Conservation (phyloP, 306 rosid species). For the Quercus bicolor region DNA sequence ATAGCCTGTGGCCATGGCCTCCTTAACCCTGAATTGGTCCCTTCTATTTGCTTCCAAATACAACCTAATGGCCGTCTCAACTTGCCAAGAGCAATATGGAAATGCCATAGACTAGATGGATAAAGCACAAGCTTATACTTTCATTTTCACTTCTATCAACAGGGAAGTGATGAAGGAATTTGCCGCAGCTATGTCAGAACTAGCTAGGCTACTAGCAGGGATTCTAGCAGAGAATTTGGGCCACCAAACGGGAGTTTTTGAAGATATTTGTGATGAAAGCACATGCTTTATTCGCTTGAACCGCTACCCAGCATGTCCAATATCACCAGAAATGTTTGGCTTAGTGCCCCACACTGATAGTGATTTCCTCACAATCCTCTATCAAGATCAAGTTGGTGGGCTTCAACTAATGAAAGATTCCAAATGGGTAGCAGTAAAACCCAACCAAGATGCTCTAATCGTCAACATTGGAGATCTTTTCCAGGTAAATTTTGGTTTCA, state of each 20-base stretch:
- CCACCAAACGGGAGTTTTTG: slow-evolving; percentile 39
- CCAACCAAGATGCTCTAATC: slow-evolving; percentile 75
- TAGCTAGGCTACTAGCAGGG: slow-evolving; percentile 61
- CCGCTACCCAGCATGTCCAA: slow-evolving; percentile 73
- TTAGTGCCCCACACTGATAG: slow-evolving; percentile 93
- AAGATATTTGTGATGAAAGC: slow-evolving; percentile 61
- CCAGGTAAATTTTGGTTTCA: slow-evolving; percentile 44
- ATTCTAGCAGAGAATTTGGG: slow-evolving; percentile 67
- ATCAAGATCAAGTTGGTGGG: slow-evolving; percentile 87
- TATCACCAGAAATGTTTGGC: slow-evolving; percentile 53
- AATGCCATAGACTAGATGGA: background rate
- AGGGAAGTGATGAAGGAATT: slow-evolving; percentile 76
- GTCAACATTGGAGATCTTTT: slow-evolving; percentile 93
- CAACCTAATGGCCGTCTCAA: too few species aligned
- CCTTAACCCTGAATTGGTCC: too few species aligned
- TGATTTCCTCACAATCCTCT: slow-evolving; percentile 80
- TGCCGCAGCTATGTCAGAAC: slow-evolving; percentile 66
- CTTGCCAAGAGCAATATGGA: too few species aligned
- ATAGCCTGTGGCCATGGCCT: too few species aligned
- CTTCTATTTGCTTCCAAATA: too few species aligned
- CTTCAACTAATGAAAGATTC: slow-evolving; percentile 89
- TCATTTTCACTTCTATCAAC: slow-evolving; percentile 22
- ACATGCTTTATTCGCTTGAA: slow-evolving; percentile 82
- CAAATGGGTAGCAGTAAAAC: slow-evolving; percentile 86
- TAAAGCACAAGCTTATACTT: slow-evolving; percentile 13